phyloP scores from a whole-genome alignment of 1,139 yeast genomes.

The Geotrichum bryndzae region DNA sequence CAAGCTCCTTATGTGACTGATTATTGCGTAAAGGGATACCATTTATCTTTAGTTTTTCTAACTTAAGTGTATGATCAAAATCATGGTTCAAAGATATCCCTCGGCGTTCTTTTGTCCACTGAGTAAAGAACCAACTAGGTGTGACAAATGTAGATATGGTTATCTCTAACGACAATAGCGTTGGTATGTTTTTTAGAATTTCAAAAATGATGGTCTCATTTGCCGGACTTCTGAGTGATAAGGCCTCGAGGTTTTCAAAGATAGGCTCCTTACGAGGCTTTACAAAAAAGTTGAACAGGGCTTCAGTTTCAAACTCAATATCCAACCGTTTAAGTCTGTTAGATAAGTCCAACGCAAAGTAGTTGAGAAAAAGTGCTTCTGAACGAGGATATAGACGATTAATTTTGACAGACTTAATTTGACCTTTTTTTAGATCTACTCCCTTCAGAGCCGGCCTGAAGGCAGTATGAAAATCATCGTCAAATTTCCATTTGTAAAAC shows the following conservation, averaged over 20 bases:
- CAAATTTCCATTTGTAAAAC: conserved; percentile 11
- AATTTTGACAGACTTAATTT: conserved; percentile 5
- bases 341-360: neutral
- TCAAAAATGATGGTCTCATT: neutral
- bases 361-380: conserved; percentile 3
- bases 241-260: neutral
- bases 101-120: neutral
- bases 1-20: neutral
- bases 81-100: neutral
- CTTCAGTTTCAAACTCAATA: conserved; percentile 8
- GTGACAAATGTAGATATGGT: neutral
- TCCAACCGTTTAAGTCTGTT: neutral
- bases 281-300: conserved; percentile 2
- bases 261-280: neutral
- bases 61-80: neutral
- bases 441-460: conserved; percentile 7
- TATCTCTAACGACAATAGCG: conserved; percentile 2
- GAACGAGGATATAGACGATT: conserved; percentile 7
- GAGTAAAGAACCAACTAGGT: conserved; percentile 7
- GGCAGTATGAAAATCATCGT: neutral
- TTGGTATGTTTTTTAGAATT: conserved; percentile 3
- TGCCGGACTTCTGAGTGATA: conserved; percentile 1
- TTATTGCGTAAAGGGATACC: neutral
- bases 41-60: neutral
- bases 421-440: neutral